Conservation (phyloP, 208 protist genomes). For the Leishmania guyanensis region DNA sequence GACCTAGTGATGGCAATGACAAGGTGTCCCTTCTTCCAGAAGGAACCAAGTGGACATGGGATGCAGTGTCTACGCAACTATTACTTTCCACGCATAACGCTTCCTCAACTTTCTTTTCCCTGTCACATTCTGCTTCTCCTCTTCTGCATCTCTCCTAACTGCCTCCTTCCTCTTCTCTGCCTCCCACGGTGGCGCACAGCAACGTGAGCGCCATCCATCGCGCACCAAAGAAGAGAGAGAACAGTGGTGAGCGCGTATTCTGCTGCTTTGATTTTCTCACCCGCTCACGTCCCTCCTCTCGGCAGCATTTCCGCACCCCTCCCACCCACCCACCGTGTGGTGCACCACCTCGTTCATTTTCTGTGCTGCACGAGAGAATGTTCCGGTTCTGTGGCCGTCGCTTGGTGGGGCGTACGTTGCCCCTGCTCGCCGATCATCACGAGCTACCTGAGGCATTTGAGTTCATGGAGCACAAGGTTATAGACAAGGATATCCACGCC, state of each 20-base stretch:
- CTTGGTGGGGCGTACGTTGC: slow-evolving; percentile 61
- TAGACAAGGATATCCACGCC: slow-evolving; percentile 86
- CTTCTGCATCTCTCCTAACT: background rate
- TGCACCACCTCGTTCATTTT: background rate
- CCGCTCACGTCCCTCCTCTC: background rate
- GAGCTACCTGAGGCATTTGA: slow-evolving; percentile 84
- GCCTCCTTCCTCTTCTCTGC: background rate
- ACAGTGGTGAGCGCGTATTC: slow-evolving; percentile 6
- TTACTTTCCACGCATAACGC: background rate
- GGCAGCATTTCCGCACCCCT: slow-evolving; percentile 1
- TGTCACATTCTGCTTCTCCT: background rate
- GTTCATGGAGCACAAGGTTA: slow-evolving; percentile 84
- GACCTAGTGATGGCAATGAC: slow-evolving; percentile 86
- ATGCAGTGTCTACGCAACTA: background rate
- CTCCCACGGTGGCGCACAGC: background rate
- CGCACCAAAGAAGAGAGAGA: background rate
- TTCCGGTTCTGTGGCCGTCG: slow-evolving; percentile 73
- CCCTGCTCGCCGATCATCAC: slow-evolving; percentile 45
- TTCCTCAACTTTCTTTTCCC: background rate
- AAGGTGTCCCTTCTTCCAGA: background rate
- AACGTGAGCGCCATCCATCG: background rate
- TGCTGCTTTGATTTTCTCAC: background rate
- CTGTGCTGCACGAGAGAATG: slow-evolving; percentile 44
- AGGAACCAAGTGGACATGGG: too few relatives aligned
- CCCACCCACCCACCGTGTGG: background rate